Conservation (phyloP, 164 flowering plant species). For the Vitis cinerea region DNA sequence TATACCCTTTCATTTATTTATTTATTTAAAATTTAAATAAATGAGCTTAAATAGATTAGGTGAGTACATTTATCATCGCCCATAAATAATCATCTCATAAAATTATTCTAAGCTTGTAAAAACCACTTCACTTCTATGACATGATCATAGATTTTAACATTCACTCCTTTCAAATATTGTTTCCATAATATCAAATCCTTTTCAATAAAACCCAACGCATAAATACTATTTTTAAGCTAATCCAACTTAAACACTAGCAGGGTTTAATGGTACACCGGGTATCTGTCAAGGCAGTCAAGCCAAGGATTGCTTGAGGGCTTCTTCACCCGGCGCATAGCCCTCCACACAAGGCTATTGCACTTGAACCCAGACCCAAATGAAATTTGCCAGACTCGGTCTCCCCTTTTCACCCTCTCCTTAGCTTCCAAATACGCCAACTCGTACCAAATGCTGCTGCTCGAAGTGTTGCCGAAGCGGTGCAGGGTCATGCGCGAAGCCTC, state of each 20-base stretch:
- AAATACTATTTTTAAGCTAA: too few relatives aligned
- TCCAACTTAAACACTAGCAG: too few relatives aligned
- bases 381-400: constrained; percentile 89
- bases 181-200: too few relatives aligned
- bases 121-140: too few relatives aligned
- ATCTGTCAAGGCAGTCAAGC: constrained; percentile 62
- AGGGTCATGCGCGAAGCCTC: constrained; percentile 85
- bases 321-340: constrained; percentile 47
- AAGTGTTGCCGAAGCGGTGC: constrained; percentile 92
- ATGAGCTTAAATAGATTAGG: too few relatives aligned
- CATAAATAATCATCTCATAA: too few relatives aligned
- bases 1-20: too few relatives aligned
- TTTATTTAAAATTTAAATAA: too few relatives aligned
- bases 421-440: constrained; percentile 91
- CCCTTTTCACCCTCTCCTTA: constrained; percentile 65
- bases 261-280: constrained; percentile 32
- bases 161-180: too few relatives aligned
- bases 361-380: constrained; percentile 95
- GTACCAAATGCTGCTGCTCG: constrained; percentile 96
- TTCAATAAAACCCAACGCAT: too few relatives aligned
- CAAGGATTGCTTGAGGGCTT: constrained; percentile 72
- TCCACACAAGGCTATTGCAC: constrained; percentile 92
- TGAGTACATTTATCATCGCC: too few relatives aligned
- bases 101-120: too few relatives aligned
- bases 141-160: background rate